Base-by-base conservation (phyloP, 23 red algal species). In the Gracilaria caudata region DNA sequence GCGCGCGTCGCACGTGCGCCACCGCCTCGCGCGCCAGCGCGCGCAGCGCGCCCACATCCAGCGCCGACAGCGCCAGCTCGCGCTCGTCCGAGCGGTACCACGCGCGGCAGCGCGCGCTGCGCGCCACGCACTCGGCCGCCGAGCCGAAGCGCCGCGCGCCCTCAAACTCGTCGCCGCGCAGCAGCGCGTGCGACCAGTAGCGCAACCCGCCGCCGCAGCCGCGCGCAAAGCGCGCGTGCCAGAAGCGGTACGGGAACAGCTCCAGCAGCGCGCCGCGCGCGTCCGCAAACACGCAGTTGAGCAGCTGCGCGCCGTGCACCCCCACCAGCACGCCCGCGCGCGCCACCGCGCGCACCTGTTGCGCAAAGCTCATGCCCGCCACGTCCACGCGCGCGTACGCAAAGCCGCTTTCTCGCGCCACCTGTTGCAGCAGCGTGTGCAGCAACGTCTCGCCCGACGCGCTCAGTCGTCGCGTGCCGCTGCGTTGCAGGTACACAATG, bases 271-370 rank as follows among this genome's bases (percentile, higher is more conserved):
- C 90, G 23, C 46, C 82, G 61, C 81, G 75, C 19, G 80, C 90
- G 43, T 46, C 68, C 13, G 12, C 59, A 82, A 78, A 93, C 53
- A 93, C n/a, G 32, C 47, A n/a, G 82, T 94, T 83, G 37, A 84
- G 46, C 81, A 86, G 55, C 44, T 94, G 81, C 80, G 68, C 75
- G 28, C 90, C 90, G 47, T 94, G 90, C 11, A 94, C 47, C 28
- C 90, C 81, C 19, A 86, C 77, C 23, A 81, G 64, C 25, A 94
- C 51, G 14, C 21, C 79, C 63, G 90, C 90, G 41, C 59, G 56
- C 54, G 73, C 63, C 64, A 70, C 80, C 8, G 65, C 71, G 23
- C 30, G 37, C 7, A 86, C 81, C 54, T 94, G 90, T 51, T 86
- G 64, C 46, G 73, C 41, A 34, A 94, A 94, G n/a, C 81, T 77